Evolutionary conservation across 1,284 basidiomycete species (phyloP).

Genomic region (Boletus nobilissimus): DNA sequence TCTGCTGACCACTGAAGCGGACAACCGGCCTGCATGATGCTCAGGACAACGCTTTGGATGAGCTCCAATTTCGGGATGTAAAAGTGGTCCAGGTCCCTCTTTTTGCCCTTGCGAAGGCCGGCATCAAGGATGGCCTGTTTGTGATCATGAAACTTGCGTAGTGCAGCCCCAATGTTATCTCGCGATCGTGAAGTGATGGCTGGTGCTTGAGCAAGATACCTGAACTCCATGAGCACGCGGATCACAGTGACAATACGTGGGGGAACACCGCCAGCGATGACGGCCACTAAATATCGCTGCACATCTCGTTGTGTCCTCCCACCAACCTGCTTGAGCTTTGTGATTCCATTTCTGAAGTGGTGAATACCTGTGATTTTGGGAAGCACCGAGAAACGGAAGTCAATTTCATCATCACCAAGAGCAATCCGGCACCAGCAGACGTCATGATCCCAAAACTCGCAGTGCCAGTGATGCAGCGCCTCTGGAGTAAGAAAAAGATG

Average conservation of each 20-base stretch:
- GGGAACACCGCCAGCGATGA: background rate
- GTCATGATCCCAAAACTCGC: conserved; percentile 15
- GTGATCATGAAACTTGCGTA: background rate
- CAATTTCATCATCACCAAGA: background rate
- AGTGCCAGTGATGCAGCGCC: background rate
- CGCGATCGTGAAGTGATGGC: background rate
- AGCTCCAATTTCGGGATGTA: background rate
- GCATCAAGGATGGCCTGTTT: background rate
- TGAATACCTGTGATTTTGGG: conserved; percentile 8
- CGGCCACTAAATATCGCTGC: conserved; percentile 9
- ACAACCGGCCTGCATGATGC: background rate
- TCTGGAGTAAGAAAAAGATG: conserved; percentile 8
- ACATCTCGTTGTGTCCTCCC: conserved; percentile 10
- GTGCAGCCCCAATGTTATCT: background rate
- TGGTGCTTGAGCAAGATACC: background rate
- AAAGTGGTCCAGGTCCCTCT: background rate
- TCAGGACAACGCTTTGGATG: background rate
- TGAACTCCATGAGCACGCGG: background rate
- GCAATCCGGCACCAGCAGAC: conserved; percentile 14
- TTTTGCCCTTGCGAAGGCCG: background rate
- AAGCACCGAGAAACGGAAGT: conserved; percentile 7
- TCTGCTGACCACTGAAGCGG: background rate
- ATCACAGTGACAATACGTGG: background rate
- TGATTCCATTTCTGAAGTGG: conserved; percentile 19
- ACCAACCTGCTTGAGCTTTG: background rate